Percentiles rank a stretch among this genome's conserved stretches.
These are phyloP conservation scores for Helianthus tuberosus DNA, from an alignment of 129 eudicot species.

Conservation along the genomic window DNA sequence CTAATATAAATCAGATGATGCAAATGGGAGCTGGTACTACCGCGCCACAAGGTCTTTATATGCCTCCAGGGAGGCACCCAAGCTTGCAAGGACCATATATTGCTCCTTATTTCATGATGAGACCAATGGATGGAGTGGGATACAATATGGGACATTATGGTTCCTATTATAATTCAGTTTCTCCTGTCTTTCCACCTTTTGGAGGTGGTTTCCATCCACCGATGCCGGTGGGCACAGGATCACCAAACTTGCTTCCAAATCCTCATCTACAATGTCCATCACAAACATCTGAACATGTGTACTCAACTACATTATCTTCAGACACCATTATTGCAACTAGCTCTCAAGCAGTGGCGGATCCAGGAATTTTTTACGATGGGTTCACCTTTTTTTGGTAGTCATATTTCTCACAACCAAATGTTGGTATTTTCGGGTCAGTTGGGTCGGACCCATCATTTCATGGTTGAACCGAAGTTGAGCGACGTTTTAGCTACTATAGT, in stretches of 20 bases:
- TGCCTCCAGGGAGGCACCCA: background rate
- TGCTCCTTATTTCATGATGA: slow-evolving; percentile 14
- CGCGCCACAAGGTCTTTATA: slow-evolving; percentile 21
- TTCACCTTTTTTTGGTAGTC: too few species aligned
- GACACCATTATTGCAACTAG: background rate
- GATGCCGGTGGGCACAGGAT: background rate
- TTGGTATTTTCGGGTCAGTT: too few species aligned
- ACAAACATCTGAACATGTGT: background rate
- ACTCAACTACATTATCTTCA: slow-evolving; percentile 11
- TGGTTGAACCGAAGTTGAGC: too few species aligned
- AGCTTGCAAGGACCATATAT: slow-evolving; percentile 23
- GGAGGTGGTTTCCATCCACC: slow-evolving; percentile 5
- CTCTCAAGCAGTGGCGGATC: too few species aligned
- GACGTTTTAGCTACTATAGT: too few species aligned
- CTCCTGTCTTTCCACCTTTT: slow-evolving; percentile 18
- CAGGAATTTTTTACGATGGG: too few species aligned
- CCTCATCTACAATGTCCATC: slow-evolving; percentile 8
- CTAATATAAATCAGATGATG: slow-evolving; percentile 29
- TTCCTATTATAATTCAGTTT: background rate
- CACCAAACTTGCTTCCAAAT: slow-evolving; percentile 15
- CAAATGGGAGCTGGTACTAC: slow-evolving; percentile 11
- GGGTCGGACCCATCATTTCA: too few species aligned
- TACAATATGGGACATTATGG: background rate
- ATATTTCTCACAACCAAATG: too few species aligned
- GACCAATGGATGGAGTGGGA: slow-evolving; percentile 22